Conservation (phyloP, 1,284 basidiomycete species). For the Cutaneotrichosporon mucoides region DNA sequence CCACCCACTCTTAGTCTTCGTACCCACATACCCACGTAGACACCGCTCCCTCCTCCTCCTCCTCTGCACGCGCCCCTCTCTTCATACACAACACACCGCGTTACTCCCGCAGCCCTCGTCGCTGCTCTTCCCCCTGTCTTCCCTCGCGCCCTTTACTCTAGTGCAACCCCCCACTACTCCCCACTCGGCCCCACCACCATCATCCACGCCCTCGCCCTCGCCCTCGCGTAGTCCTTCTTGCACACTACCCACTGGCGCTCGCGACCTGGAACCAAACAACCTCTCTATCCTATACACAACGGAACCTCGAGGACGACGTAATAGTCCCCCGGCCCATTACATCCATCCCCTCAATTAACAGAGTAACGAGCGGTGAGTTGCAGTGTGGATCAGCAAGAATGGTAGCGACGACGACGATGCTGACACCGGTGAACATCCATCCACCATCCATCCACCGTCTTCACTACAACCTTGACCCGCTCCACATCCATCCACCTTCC, state of each 20-base stretch:
- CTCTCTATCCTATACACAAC: background rate
- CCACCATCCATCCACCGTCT: constrained; percentile 1
- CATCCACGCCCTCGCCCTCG: background rate
- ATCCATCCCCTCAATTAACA: background rate
- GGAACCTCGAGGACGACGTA: too few relatives aligned
- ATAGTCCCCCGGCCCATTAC: too few relatives aligned
- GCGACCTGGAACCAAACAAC: constrained; percentile 13
- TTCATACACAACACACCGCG: constrained; percentile 1
- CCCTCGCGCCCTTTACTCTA: background rate
- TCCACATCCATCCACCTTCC: constrained; percentile 3
- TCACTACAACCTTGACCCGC: background rate
- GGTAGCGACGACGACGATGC: background rate
- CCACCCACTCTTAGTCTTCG: background rate
- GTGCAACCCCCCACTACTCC: background rate
- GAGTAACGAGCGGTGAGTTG: background rate
- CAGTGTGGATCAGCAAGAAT: background rate
- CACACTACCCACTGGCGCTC: background rate
- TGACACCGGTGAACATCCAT: background rate
- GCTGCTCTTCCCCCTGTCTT: background rate
- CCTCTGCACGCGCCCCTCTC: background rate
- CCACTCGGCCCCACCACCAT: background rate
- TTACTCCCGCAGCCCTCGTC: constrained; percentile 3
- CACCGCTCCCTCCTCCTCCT: background rate
- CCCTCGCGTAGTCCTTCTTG: background rate
- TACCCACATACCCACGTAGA: background rate